These are phyloP conservation scores for Nakaseomyces nivariensis DNA, from an alignment of 1,139 yeast species.

Conservation along the genomic window DNA sequence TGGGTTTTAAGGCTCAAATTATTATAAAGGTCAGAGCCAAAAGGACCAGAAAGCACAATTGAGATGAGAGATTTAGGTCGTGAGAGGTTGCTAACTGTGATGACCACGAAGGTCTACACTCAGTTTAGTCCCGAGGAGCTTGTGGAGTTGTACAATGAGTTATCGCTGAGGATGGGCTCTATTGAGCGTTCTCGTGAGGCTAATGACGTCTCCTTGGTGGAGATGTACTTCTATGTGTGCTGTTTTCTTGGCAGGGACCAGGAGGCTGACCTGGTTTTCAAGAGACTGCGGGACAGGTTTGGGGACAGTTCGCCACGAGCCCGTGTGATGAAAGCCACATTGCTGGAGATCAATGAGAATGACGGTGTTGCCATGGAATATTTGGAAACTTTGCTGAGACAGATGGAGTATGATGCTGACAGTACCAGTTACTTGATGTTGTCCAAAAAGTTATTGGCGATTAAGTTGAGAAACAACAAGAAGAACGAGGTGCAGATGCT, in stretches of 20 bases:
- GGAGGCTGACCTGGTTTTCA: constrained; percentile 59
- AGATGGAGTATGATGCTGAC: constrained; percentile 27
- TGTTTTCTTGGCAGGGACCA: constrained; percentile 56
- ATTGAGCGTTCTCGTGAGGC: constrained; percentile 30
- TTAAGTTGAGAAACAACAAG: constrained; percentile 11
- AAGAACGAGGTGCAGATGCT: constrained; percentile 11
- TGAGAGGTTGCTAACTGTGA: constrained; percentile 18
- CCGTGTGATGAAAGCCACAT: constrained; percentile 24
- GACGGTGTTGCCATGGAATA: constrained; percentile 22
- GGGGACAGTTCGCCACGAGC: constrained; percentile 33
- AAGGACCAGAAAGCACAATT: too few relatives aligned
- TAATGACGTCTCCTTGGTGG: constrained; percentile 53
- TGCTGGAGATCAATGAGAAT: constrained; percentile 23
- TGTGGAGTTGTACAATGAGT: constrained; percentile 30
- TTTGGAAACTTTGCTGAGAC: constrained; percentile 22
- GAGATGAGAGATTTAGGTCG: neutral
- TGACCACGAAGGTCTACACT: constrained; percentile 32
- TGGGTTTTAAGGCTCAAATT: too few relatives aligned
- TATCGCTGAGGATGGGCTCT: constrained; percentile 16
- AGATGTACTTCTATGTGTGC: constrained; percentile 61
- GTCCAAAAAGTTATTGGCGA: constrained; percentile 21
- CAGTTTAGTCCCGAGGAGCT: constrained; percentile 34
- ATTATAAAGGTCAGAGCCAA: too few relatives aligned
- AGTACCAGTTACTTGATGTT: constrained; percentile 21
- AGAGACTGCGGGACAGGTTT: constrained; percentile 57